Percentiles rank a stretch among this genome's conserved stretches.
Evolutionary conservation across 371 early-diverging fungal species (phyloP).

Genomic region (Mucor piriformis): DNA sequence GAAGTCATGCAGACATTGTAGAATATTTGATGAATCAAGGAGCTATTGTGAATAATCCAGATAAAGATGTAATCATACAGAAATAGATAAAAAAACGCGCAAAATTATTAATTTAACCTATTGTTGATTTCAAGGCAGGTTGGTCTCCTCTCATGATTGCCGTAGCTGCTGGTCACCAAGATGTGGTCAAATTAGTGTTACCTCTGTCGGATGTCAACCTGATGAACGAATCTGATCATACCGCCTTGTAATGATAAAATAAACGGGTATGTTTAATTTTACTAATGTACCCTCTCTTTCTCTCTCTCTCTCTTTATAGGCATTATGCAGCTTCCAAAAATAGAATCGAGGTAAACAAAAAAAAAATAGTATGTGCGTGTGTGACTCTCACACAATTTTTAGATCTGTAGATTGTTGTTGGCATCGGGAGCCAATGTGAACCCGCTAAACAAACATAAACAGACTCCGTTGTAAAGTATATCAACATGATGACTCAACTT

Average conservation of each 20-base stretch:
- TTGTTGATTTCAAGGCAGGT: constrained; percentile 37
- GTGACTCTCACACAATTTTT: not conserved
- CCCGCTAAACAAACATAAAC: constrained; percentile 47
- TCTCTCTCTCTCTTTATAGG: constrained; percentile 34
- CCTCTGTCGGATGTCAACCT: constrained; percentile 48
- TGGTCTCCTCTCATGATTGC: constrained; percentile 71
- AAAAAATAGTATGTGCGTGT: not conserved
- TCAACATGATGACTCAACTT: not conserved
- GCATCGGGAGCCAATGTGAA: constrained; percentile 52
- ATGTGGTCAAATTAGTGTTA: constrained; percentile 46
- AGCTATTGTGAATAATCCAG: constrained; percentile 54
- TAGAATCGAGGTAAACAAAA: constrained; percentile 38
- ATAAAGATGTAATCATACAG: constrained; percentile 47
- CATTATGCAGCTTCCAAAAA: constrained; percentile 64
- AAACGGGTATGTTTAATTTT: too few species aligned
- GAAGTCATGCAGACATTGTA: constrained; percentile 67
- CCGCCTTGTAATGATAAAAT: constrained; percentile 48
- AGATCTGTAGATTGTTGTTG: constrained; percentile 44
- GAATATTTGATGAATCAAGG: constrained; percentile 67
- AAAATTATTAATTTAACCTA: not conserved
- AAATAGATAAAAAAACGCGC: not conserved
- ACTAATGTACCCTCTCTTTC: too few species aligned
- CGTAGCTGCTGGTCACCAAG: constrained; percentile 57
- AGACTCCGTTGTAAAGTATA: constrained; percentile 54
- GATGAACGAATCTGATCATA: constrained; percentile 58